Evolutionary conservation across 108 stramenopile species (phyloP), one percentile per base, ranked within the genome.

Genomic region (Nannochloropsis salina): DNA sequence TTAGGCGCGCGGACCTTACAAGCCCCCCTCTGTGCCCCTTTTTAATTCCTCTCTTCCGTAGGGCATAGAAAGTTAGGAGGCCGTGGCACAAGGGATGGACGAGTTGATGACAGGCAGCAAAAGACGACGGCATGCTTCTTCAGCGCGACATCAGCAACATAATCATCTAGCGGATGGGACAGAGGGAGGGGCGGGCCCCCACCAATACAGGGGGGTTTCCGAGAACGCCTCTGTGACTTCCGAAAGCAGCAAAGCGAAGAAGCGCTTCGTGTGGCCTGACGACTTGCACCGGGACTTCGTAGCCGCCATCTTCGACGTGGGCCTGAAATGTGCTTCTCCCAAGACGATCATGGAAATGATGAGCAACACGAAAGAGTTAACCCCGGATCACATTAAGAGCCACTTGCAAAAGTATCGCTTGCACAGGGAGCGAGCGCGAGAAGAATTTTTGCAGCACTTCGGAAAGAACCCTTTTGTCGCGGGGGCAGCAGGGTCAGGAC

Each of bases 331-430:
- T 85, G 94, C 97, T 3, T 95, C 95, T 80, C 96, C 96, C 15
- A 94, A 95, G 51, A 90, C 94, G 9, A 93, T 98, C n/a, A 86
- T 98, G 88, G 94, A 95, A 81, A 91, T 94, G 81, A 98, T 98
- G 97, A 91, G 90, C 8, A 90, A 91, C 41, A 88, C 93, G 82
- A 92, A 91, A 31, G 83, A 89, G 22, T 93, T 98, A 12, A 96
- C 94, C 15, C 94, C 93, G 44, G 97, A 98, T 89, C 92, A 96
- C 45, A 95, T 98, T 92, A 98, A 98, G 87, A 93, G 92, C 81
- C 97, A 98, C 87, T 86, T 98, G 44, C 97, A 98, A 89, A 98
- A 98, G 89, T 98, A 97, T 87, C 92, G 97, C 9, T 43, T 96
- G 44, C 95, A 98, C 86, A 91, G 94, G 9, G 87, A 90, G 82